A percentile compares a stretch with the other conserved stretches of the same genome.
These are phyloP conservation scores for Penicillium ochrochloron DNA, from an alignment of 495 filamentous ascomycete genomes.

Conservation along the genomic window DNA sequence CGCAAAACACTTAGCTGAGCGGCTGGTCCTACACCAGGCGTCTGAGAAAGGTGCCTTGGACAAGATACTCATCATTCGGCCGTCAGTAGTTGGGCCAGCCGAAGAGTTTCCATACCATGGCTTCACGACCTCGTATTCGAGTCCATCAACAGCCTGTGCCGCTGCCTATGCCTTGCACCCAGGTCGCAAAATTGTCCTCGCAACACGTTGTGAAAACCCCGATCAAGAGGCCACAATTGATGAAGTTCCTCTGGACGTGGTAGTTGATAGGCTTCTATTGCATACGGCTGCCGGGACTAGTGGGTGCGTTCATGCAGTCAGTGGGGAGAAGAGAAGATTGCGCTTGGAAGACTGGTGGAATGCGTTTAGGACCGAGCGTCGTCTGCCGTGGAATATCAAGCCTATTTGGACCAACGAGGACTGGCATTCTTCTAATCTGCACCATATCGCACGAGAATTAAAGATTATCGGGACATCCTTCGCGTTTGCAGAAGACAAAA, in stretches of 20 bases:
- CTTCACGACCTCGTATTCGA: constrained; percentile 25
- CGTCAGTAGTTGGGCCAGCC: constrained; percentile 32
- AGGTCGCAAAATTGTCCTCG: constrained; percentile 25
- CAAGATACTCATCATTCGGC: constrained; percentile 33
- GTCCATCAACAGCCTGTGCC: constrained; percentile 29
- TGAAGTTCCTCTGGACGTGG: constrained; percentile 43
- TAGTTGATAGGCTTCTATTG: constrained; percentile 33
- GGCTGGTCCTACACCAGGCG: constrained; percentile 26
- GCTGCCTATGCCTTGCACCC: constrained; percentile 33
- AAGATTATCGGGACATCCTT: constrained; percentile 38
- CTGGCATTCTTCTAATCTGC: constrained; percentile 36
- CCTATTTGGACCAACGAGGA: constrained; percentile 29
- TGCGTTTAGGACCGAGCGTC: constrained; percentile 31
- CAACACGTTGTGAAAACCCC: constrained; percentile 27
- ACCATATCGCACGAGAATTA: constrained; percentile 31
- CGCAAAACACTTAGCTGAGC: constrained; percentile 31
- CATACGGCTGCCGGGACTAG: constrained; percentile 31
- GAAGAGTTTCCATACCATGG: constrained; percentile 30
- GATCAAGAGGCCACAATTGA: constrained; percentile 34
- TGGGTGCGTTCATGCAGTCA: constrained; percentile 38
- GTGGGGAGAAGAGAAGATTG: constrained; percentile 28
- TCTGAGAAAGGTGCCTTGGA: constrained; percentile 26
- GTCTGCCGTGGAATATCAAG: constrained; percentile 31
- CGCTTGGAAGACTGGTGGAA: constrained; percentile 31
- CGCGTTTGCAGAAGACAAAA: constrained; percentile 34